Evolutionary conservation across 2,329 filamentous ascomycete genomes (phyloP), one percentile per base, ranked within the genome.

Genomic region (Ceratocystis harringtonii): DNA sequence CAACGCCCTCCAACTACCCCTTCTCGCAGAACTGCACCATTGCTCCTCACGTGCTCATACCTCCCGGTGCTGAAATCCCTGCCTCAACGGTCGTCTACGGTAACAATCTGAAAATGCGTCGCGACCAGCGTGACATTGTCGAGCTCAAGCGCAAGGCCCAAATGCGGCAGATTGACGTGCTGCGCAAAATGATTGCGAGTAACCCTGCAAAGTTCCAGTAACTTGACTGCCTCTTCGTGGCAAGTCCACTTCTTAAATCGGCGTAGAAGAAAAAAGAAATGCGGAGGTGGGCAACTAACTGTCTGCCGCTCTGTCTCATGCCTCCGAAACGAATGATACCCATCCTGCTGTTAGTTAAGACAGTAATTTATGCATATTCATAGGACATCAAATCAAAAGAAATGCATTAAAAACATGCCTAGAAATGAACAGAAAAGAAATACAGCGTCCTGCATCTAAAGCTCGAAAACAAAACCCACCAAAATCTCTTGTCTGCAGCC

Each of bases 11-110:
- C n/a, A 4, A 25, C 32, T 8, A 60, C 8, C 22, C n/a, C 2
- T 12, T 30, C n/a, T 66, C 72, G 58, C 74, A 86, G 79, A 82
- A 90, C 72, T 87, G 87, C 70, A 90, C 87, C 25, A 79, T 92
- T 63, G 86, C 87, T 6, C 81, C 87, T 0, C 78, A 83, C 67
- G 85, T 82, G 28, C 77, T 79, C 30, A 76, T 91, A 52, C 74
- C 76, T 0, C 80, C 84, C 8, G 80, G 81, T 0, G 81, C 84
- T 41, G 75, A 77, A 10, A 71, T 92, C 0, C 81, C 82, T 0
- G 86, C 90, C 67, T 84, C 82, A 72, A 86, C 84, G 0, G 87
- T 91, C 4, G 76, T 90, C 25, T 90, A 84, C 74, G 85, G 86
- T 0, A 81, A 82, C 66, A 85, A 85, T 30, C 77, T 78, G 69